phyloP scores from a whole-genome alignment of 345 rosid genomes.

The Rhizophora apiculata region DNA sequence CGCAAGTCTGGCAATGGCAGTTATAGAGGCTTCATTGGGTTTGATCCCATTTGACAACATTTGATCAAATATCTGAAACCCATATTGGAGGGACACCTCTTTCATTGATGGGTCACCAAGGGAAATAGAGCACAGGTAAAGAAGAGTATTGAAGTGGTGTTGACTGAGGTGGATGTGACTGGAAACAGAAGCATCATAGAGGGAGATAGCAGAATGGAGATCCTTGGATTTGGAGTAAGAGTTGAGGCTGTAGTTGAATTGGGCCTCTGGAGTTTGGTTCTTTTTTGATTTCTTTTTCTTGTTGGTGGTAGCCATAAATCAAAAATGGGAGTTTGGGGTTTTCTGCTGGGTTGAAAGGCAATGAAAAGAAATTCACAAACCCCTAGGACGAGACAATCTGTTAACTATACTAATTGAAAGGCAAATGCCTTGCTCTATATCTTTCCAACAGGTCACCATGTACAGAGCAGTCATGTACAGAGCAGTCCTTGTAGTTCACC shows the following conservation, averaged over 20 bases:
- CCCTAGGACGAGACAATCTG: no score
- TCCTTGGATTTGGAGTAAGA: conserved; percentile 60
- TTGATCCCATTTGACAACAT: conserved; percentile 45
- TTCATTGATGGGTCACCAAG: conserved; percentile 34
- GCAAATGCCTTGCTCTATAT: no score
- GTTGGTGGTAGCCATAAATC: conserved; percentile 30
- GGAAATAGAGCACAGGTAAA: conserved; percentile 63
- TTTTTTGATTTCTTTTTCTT: conserved; percentile 44
- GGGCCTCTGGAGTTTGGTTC: conserved; percentile 47
- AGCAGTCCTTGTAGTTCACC: no score
- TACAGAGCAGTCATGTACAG: no score
- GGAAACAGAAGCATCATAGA: conserved; percentile 51
- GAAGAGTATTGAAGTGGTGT: conserved; percentile 60
- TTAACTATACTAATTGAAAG: no score
- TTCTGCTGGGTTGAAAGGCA: no score
- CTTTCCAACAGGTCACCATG: no score
- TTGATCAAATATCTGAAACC: conserved; percentile 56
- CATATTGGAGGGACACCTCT: conserved; percentile 34
- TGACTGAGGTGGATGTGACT: conserved; percentile 43
- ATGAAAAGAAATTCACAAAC: no score
- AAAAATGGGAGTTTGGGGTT: no score
- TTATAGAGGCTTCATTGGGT: conserved; percentile 69
- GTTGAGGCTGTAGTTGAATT: conserved; percentile 53
- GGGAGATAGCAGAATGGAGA: conserved; percentile 59
- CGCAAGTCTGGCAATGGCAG: conserved; percentile 64